Evolutionary conservation across 306 rosid genomes (phyloP), one percentile per base, ranked within the genome.

Genomic region (Lathyrus tuberosus): DNA sequence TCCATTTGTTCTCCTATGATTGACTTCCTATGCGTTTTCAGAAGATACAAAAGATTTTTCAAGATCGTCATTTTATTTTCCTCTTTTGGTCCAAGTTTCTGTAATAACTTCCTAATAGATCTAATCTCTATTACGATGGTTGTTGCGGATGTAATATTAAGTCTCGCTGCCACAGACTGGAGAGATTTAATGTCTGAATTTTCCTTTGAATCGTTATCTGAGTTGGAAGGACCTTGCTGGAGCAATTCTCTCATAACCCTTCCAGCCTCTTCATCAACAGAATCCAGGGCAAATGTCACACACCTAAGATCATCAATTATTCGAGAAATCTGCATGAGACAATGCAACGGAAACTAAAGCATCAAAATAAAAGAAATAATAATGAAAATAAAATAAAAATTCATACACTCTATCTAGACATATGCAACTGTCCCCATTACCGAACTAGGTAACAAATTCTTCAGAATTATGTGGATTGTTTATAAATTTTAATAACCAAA

Each of bases 211-310:
- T 85, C 88, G 7, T 53, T 16, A 69, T 69, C 80, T n/a, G 96
- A 76, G 42, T 80, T 53, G 28, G 83, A 77, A 71, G 75, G 17
- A 46, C 33, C 79, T 65, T 61, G 79, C 70, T 83, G 85, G 62
- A 90, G 78, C 82, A 88, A 66, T 38, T 84, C 77, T 54, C 65
- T 76, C 76, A 88, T 6, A 58, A 78, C 80, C 85, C 72, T 85
- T 78, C 96, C 92, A 49, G 90, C 87, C 77, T 79, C 96, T 79
- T 77, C 96, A 69, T 86, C 98, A 53, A 74, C 80, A 66, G 90
- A 72, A 65, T 90, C 83, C 26, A 90, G 77, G 70, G 53, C 69
- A 79, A 88, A 85, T 26, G 84, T 78, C 41, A 80, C 83, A 53
- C 71, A 59, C 51, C 79, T 75, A 74, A 90, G 89, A 82, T 86